These are phyloP conservation scores for Solanum chaucha DNA, from an alignment of 257 asterid genomes.

Conservation along the genomic window DNA sequence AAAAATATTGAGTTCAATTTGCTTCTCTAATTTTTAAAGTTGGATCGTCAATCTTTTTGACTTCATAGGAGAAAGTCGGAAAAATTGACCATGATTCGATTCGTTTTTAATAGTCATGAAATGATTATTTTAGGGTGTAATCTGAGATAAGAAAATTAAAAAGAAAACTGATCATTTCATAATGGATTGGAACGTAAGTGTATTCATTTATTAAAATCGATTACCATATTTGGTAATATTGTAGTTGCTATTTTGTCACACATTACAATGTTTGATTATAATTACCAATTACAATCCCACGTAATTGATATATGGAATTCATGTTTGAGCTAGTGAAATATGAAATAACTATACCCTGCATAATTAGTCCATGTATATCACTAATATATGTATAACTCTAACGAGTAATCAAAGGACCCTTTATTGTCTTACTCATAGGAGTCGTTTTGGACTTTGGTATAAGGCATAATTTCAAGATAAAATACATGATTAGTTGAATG, in stretches of 20 bases:
- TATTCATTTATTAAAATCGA: neutral
- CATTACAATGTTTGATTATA: neutral
- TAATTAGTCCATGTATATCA: neutral
- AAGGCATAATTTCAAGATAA: too few relatives aligned
- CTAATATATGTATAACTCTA: neutral
- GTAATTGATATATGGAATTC: neutral
- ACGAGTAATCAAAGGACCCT: accelerated
- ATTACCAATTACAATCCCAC: neutral
- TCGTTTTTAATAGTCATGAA: neutral
- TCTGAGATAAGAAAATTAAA: neutral
- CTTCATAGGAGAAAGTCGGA: neutral
- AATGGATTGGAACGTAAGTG: neutral
- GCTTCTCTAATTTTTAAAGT: too few relatives aligned
- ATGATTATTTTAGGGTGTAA: neutral
- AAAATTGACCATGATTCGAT: neutral
- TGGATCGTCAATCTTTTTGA: neutral
- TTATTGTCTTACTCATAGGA: neutral
- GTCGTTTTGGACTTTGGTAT: neutral
- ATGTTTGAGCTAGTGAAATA: neutral
- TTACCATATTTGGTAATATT: neutral
- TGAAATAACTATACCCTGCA: neutral
- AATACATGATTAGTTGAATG: neutral
- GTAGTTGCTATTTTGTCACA: neutral
- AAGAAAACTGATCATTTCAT: neutral
- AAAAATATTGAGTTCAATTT: neutral